phyloP scores from a whole-genome alignment of 2,329 filamentous ascomycete species.

The Venturia nashicola region DNA sequence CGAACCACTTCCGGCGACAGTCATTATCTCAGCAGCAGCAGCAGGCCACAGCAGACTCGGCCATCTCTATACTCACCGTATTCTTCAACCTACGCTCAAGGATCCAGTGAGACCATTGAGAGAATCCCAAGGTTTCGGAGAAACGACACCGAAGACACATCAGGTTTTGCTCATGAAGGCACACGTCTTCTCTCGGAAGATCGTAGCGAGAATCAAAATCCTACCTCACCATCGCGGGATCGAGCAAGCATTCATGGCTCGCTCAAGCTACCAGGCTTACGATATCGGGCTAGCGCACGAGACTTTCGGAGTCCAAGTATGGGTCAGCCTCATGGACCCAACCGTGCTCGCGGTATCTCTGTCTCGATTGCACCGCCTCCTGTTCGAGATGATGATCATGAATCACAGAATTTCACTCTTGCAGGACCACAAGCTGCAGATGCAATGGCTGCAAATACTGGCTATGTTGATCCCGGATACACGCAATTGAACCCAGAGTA shows the following conservation, averaged over 20 bases:
- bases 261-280: neutral
- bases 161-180: neutral
- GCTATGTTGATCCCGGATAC: slow-evolving; percentile 2
- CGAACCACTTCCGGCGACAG: neutral
- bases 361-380: neutral
- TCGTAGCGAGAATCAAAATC: neutral
- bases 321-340: neutral
- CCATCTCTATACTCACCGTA: neutral
- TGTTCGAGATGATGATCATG: neutral
- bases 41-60: neutral
- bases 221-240: neutral
- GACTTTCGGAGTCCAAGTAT: neutral
- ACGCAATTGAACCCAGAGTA: slow-evolving; percentile 2
- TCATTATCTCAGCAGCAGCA: neutral
- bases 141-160: neutral
- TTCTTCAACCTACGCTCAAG: neutral
- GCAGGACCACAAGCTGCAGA: slow-evolving; percentile 4
- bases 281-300: slow-evolving; percentile 1
- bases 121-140: slow-evolving; percentile 4
- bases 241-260: neutral
- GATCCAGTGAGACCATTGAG: slow-evolving; percentile 1
- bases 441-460: neutral
- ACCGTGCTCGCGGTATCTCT: neutral
- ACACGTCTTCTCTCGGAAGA: neutral
- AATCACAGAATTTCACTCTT: slow-evolving; percentile 1